Percentiles rank a stretch among this genome's conserved stretches.
Conservation (phyloP, 2,329 filamentous ascomycete genomes). For the Thielaviopsis ethacetica region DNA sequence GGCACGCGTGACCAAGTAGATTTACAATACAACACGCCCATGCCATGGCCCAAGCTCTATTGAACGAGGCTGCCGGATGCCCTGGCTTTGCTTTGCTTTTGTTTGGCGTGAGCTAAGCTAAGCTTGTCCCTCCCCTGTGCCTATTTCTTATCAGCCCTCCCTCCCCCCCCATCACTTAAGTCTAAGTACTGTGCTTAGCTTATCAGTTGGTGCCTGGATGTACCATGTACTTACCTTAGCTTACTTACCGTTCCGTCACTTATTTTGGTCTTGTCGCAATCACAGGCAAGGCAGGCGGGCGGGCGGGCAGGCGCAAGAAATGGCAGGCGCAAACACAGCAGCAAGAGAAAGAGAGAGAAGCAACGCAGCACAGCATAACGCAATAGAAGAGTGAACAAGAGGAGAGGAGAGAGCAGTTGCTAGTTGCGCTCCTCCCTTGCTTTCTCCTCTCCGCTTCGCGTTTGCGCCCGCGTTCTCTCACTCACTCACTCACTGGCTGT, state of each 20-base stretch:
- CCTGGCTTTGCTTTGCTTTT: too few species aligned
- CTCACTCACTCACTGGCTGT: too few species aligned
- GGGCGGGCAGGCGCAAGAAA: not conserved
- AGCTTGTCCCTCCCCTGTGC: too few species aligned
- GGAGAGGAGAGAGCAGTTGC: not conserved
- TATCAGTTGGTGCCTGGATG: not conserved
- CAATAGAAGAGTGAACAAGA: not conserved
- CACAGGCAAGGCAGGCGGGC: not conserved
- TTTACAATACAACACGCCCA: too few species aligned
- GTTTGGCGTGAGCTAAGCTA: too few species aligned
- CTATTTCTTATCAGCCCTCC: too few species aligned
- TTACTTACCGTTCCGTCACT: not conserved
- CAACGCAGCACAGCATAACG: not conserved
- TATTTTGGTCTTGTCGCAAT: not conserved
- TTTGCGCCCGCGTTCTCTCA: not conserved
- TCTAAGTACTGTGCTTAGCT: too few species aligned
- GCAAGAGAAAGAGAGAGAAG: too few species aligned
- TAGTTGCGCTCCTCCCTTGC: not conserved
- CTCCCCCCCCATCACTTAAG: too few species aligned
- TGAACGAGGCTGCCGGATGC: too few species aligned
- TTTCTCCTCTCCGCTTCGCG: not conserved
- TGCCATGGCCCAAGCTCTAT: too few species aligned
- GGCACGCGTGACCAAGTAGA: too few species aligned
- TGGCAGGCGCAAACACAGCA: not conserved
- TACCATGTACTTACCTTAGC: not conserved